Evolutionary conservation across 257 asterid species (phyloP), one percentile per base, ranked within the genome.

Genomic region (Perilla frutescens): DNA sequence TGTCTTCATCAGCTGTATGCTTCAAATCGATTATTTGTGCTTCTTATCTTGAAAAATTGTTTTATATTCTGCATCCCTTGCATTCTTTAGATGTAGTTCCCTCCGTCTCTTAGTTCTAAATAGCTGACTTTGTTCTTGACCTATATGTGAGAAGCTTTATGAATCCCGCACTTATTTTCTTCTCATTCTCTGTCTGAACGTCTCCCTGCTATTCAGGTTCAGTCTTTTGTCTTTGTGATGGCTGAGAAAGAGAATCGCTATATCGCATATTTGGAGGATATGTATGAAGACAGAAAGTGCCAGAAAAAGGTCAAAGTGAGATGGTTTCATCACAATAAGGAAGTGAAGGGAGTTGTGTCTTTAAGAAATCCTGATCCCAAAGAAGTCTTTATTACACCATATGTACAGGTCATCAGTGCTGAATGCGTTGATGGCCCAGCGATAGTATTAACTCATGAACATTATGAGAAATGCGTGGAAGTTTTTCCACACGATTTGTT

Each of bases 351-450:
- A 50, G 84, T 84, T 60, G 88, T 87, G 72, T 73, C 96, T 36
- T 68, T 90, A 45, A 76, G 75, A 49, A 81, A 89, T 58, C 92
- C 89, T 63, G 96, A 95, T 84, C 97, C 97, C 47, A 89, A 85
- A 70, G 99, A 95, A 83, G 91, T 95, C 68, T 95, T 92, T 83
- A 90, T 90, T 63, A 95, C 99, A 40, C 96, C 97, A 34, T 89
- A 87, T 45, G 82, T 86, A 29, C 98, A 95, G 73, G 96, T 92
- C 82, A 92, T 95, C 78, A 95, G 99, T 77, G 97, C 96, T 6
- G 99, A 95, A 80, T 95, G 99, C 45, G 87, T 95, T 61, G 98
- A 95, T 79, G 99, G 98, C 66, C 98, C 96, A 7, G 96, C 99
- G 66, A 83, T 87, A 44, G 92, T 95, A 72, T 81, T 95, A 79